Evolutionary conservation across 2,329 filamentous ascomycete species (phyloP).

Genomic region (Paecilomyces niveus): DNA sequence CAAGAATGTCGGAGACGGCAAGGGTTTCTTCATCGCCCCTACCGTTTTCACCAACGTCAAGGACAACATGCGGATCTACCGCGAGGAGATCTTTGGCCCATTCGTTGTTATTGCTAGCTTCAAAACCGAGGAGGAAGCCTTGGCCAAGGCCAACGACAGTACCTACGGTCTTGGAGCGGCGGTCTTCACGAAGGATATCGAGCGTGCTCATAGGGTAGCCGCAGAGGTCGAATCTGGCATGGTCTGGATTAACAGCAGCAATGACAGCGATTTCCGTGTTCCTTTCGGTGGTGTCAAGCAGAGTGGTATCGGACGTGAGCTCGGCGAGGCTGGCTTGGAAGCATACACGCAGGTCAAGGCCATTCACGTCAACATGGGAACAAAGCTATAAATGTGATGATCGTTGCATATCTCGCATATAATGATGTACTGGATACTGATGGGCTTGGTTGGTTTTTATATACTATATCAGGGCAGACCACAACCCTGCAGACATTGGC

Average conservation of each 20-base stretch:
- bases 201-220: conserved; percentile 35
- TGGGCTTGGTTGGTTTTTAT: not conserved
- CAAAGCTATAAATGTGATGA: conserved; percentile 14
- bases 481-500: not conserved
- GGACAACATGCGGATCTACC: conserved; percentile 29
- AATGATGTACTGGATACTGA: not conserved
- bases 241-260: conserved; percentile 41
- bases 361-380: conserved; percentile 36
- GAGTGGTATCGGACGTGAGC: conserved; percentile 45
- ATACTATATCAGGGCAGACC: not conserved
- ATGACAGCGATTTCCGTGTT: conserved; percentile 34
- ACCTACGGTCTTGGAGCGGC: conserved; percentile 37
- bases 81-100: conserved; percentile 40
- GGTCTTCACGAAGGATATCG: conserved; percentile 37
- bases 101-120: conserved; percentile 36
- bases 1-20: conserved; percentile 21
- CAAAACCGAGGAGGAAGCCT: conserved; percentile 31
- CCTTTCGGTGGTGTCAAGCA: conserved; percentile 41
- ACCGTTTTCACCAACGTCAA: conserved; percentile 31
- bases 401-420: not conserved
- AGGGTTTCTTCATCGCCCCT: conserved; percentile 35
- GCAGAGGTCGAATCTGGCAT: conserved; percentile 39
- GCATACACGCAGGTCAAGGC: conserved; percentile 34
- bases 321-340: conserved; percentile 35
- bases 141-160: conserved; percentile 33